Evolutionary conservation across 768 basidiomycete genomes (phyloP), one percentile per base, ranked within the genome.

Genomic region (Boletus vinaceobasis): DNA sequence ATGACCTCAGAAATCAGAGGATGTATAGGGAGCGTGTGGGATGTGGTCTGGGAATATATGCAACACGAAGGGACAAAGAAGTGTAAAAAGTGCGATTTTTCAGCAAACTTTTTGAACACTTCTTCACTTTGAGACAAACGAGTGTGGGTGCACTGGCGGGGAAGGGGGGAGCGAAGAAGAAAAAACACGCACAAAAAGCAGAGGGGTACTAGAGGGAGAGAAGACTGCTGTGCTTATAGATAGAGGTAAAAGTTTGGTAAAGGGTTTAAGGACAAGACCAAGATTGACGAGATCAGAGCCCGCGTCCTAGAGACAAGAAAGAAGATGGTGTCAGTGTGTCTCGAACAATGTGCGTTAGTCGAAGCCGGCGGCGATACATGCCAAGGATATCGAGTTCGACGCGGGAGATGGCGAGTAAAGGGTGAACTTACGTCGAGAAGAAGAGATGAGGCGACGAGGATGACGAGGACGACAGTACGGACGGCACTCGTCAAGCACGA

Each of bases 21-120:
- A 60, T 56, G 40, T 70, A 64, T 75, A 77, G 76, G 60, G 79
- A 79, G 70, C 74, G 78, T 77, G 75, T 71, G 72, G 67, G 57
- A 17, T 63, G 60, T 69, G 73, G 54, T 48, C 48, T 61, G 61
- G 59, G 56, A 64, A 66, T 56, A 61, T 66, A 68, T 68, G 66
- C 49, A 60, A 69, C 58, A 59, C 48, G 52, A 58, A 60, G 13
- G 23, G 19, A 10, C 26, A 60, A 59, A 33, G 52, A 61, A 65
- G 63, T 58, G 67, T 53, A 45, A 65, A 67, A 67, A 68, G 65
- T 46, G 65, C 63, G 33, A 57, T 57, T 52, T 64, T 64, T 67
- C 59, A 52, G 59, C 61, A 43, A 35, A 49, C 60, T 65, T 68
- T 70, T 69, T 57, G 50, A 47, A 53, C 66, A 62, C 68, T 62